Percentiles rank a stretch among this genome's conserved stretches.
phyloP scores from a whole-genome alignment of 768 basidiomycete species.

The Pisolithus marmoratus region DNA sequence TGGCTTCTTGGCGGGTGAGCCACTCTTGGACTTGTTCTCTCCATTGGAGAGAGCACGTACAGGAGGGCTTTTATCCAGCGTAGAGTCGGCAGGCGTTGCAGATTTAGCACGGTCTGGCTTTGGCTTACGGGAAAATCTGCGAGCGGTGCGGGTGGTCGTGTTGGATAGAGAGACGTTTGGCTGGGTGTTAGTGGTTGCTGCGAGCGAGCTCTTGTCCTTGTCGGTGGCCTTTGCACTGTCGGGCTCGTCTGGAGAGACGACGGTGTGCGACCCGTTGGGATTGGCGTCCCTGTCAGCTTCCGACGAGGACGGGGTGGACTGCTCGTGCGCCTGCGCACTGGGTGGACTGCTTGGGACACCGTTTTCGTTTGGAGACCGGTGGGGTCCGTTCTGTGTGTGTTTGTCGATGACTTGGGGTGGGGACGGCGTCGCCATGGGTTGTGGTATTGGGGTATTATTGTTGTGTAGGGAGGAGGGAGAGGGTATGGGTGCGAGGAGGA shows the following conservation, averaged over 20 bases:
- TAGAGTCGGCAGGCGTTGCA: slow-evolving; percentile 10
- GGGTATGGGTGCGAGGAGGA: slow-evolving; percentile 7
- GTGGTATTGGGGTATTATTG: too few relatives aligned
- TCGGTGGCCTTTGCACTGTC: slow-evolving; percentile 29
- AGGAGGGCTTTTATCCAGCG: slow-evolving; percentile 25
- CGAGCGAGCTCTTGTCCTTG: slow-evolving; percentile 43
- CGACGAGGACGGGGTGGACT: slow-evolving; percentile 24
- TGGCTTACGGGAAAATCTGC: slow-evolving; percentile 27
- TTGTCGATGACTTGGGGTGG: too few relatives aligned
- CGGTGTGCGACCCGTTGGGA: slow-evolving; percentile 30
- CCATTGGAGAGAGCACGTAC: slow-evolving; percentile 30
- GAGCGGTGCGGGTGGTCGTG: slow-evolving; percentile 16
- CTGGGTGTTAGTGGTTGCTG: slow-evolving; percentile 39
- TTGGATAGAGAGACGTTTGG: slow-evolving; percentile 29
- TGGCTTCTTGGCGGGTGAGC: slow-evolving; percentile 37
- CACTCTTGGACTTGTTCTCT: slow-evolving; percentile 28
- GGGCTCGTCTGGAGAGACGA: slow-evolving; percentile 28
- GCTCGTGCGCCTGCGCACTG: slow-evolving; percentile 24
- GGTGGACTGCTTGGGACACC: slow-evolving; percentile 15
- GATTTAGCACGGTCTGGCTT: slow-evolving; percentile 16
- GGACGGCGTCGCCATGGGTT: too few relatives aligned
- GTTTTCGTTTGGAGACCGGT: slow-evolving; percentile 22
- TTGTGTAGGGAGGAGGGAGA: slow-evolving; percentile 2
- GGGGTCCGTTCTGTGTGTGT: slow-evolving; percentile 3
- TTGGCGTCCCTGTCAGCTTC: slow-evolving; percentile 34